Evolutionary conservation across 164 flowering plant genomes (phyloP).

Genomic region (Stephania japonica): DNA sequence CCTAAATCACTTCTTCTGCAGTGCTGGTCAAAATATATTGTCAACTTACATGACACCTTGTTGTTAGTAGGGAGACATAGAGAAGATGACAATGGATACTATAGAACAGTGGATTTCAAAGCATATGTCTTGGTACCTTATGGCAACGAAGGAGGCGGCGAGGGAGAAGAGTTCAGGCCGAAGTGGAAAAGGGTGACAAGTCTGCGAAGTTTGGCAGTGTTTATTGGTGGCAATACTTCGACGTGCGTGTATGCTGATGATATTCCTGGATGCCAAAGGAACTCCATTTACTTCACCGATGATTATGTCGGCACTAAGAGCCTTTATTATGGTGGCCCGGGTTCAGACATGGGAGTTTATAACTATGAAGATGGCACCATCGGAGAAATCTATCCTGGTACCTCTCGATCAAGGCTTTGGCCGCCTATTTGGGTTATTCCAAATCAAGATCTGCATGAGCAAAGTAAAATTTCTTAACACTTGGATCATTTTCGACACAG

Average conservation of each 20-base stretch:
- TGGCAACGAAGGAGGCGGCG: not conserved
- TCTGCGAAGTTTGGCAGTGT: not conserved
- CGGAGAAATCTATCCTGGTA: not conserved
- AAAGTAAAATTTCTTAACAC: no score
- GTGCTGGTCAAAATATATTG: not conserved
- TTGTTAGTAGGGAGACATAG: not conserved
- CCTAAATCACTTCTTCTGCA: not conserved
- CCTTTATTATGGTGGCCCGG: not conserved
- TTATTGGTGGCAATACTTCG: not conserved
- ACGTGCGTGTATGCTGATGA: not conserved
- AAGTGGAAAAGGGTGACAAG: not conserved
- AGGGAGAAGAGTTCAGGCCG: not conserved
- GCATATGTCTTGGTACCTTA: not conserved
- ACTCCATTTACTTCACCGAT: conserved; percentile 1
- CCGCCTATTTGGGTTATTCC: conserved; percentile 1
- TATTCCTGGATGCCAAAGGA: not conserved
- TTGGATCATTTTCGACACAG: no score
- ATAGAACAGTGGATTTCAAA: conserved; percentile 1
- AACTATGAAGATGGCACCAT: not conserved
- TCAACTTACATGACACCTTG: not conserved
- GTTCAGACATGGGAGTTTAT: conserved; percentile 1
- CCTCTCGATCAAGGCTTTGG: not conserved
- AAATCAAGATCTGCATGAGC: not conserved
- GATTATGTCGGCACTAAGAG: not conserved
- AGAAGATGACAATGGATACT: not conserved